Evolutionary conservation across 495 filamentous ascomycete species (phyloP).

Genomic region (Cudoniella acicularis): DNA sequence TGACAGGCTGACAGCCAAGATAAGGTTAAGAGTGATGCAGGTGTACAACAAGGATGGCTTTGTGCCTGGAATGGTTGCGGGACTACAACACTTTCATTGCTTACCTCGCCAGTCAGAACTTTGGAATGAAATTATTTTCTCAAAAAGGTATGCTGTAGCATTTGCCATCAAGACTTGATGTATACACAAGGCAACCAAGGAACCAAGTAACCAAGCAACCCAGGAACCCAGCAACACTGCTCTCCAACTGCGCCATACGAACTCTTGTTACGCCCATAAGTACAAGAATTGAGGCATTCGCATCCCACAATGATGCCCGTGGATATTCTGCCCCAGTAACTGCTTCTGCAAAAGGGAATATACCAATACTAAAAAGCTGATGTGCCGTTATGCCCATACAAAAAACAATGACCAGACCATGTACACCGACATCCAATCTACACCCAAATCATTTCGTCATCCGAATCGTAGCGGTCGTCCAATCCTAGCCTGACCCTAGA

Average conservation of each 20-base stretch:
- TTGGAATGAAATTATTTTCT: too few species aligned
- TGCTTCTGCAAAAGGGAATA: not conserved
- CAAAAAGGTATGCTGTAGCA: too few species aligned
- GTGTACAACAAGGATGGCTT: not conserved
- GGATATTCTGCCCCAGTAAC: not conserved
- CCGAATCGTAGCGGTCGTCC: conserved; percentile 19
- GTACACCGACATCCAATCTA: conserved; percentile 24
- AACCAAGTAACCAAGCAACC: too few species aligned
- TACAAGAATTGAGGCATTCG: not conserved
- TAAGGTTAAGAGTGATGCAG: not conserved
- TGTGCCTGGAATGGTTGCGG: not conserved
- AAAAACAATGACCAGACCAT: conserved; percentile 13
- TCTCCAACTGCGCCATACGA: too few species aligned
- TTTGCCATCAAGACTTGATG: too few species aligned
- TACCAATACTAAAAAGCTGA: not conserved
- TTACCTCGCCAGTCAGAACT: too few species aligned
- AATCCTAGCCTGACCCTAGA: conserved; percentile 12
- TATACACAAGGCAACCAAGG: too few species aligned
- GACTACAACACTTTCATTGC: too few species aligned
- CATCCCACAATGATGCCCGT: not conserved
- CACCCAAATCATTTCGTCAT: conserved; percentile 24
- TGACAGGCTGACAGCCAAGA: not conserved
- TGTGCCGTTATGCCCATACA: conserved; percentile 1
- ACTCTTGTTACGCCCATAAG: not conserved
- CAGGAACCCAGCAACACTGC: too few species aligned